phyloP scores from a whole-genome alignment of 2,329 filamentous ascomycete genomes.

The Beauveria brongniartii region DNA sequence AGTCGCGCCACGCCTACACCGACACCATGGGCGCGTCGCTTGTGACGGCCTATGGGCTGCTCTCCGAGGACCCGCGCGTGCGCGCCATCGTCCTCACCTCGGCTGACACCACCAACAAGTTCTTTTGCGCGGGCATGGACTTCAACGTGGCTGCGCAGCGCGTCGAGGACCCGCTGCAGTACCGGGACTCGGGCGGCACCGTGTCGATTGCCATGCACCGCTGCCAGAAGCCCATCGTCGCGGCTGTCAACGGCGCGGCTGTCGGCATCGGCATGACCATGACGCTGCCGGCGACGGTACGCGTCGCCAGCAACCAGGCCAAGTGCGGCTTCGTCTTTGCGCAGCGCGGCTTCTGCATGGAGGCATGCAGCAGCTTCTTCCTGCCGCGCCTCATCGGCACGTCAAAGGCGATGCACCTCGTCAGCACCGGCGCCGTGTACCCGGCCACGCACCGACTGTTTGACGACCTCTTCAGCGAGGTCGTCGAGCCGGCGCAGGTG shows the following conservation, averaged over 20 bases:
- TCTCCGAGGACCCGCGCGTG: constrained; percentile 47
- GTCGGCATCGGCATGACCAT: constrained; percentile 56
- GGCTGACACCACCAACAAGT: constrained; percentile 36
- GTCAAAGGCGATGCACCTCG: constrained; percentile 53
- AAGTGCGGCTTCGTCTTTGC: constrained; percentile 70
- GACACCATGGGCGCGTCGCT: constrained; percentile 55
- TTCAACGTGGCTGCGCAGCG: constrained; percentile 29
- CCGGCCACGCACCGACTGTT: constrained; percentile 41
- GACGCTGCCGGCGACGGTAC: constrained; percentile 47
- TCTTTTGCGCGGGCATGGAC: constrained; percentile 54
- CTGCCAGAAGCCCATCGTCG: constrained; percentile 51
- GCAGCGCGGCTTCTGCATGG: constrained; percentile 62
- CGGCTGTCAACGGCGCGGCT: constrained; percentile 50
- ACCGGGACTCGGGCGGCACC: constrained; percentile 45
- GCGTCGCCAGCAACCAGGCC: constrained; percentile 46
- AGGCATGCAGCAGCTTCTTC: constrained; percentile 65
- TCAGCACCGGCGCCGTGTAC: constrained; percentile 60
- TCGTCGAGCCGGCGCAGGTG: constrained; percentile 52
- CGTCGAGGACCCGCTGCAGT: constrained; percentile 14
- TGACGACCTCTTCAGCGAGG: constrained; percentile 57
- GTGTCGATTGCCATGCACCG: constrained; percentile 47
- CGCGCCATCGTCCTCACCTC: constrained; percentile 47
- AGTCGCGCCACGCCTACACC: constrained; percentile 63
- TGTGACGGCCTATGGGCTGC: constrained; percentile 40
- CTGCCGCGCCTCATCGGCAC: constrained; percentile 61